A percentile compares a stretch with the other conserved stretches of the same genome.
Evolutionary conservation across 192 early-diverging fungal genomes (phyloP).

Genomic region (Funneliformis mosseae): DNA sequence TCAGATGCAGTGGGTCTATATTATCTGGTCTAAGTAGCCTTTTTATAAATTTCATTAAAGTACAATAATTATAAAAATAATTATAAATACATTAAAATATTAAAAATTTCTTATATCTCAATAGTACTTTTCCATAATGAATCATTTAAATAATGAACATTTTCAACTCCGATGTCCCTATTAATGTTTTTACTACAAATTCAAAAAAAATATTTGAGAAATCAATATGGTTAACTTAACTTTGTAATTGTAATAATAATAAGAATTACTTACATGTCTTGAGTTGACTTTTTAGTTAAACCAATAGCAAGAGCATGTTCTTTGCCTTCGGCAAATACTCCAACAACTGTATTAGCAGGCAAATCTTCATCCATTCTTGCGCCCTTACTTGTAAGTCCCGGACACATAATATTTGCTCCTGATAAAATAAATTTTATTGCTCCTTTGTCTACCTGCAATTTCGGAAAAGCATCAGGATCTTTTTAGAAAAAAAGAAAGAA

Average conservation of each 20-base stretch:
- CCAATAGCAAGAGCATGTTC: conserved; percentile 93
- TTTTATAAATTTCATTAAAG: too few species aligned
- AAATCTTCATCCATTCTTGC: conserved; percentile 80
- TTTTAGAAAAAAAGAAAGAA: conserved; percentile 3
- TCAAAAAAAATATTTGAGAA: not conserved
- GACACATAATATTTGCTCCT: conserved; percentile 99
- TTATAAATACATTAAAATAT: too few species aligned
- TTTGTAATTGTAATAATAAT: conserved; percentile 11
- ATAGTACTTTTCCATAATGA: conserved; percentile 68
- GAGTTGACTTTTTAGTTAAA: conserved; percentile 81
- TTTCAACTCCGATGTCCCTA: conserved; percentile 89
- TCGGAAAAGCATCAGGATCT: conserved; percentile 89
- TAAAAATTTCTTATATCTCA: conserved; percentile 18
- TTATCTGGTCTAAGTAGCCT: too few species aligned
- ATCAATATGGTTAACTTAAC: too few species aligned
- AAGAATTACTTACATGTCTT: conserved; percentile 74
- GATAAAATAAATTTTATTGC: conserved; percentile 98
- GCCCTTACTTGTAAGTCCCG: conserved; percentile 93
- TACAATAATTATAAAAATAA: too few species aligned
- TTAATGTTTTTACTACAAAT: conserved; percentile 67
- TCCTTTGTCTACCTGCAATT: conserved; percentile 91
- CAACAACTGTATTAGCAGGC: conserved; percentile 73
- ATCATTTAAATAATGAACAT: conserved; percentile 88
- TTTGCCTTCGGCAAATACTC: conserved; percentile 95
- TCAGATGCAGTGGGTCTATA: too few species aligned